Base-by-base conservation (phyloP, 306 rosid species). In the Heteromeles arbutifolia region DNA sequence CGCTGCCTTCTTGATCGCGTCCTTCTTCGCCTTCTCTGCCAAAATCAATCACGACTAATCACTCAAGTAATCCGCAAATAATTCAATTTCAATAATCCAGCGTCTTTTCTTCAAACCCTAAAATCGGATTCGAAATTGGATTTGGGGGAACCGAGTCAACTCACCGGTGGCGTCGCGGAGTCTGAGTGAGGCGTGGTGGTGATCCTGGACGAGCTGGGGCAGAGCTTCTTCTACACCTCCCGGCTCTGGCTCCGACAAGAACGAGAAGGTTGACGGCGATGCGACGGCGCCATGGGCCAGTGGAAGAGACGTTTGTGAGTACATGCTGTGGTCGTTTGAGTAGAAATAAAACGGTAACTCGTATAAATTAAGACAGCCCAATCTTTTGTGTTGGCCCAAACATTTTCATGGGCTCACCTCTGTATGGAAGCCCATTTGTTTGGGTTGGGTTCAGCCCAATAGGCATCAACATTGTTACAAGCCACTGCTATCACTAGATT, bases 21-120 rank as follows among this genome's bases (percentile, higher is more conserved):
- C 91, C 82, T 89, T 90, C 89, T 89, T 95, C 61, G 90, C 89
- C 63, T 84, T 83, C 72, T 95, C 98, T 90, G 85, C 59, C 13
- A 37, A 74, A 32, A 34, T 8, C 8, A 58, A 32, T 65, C 17
- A 37, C 45, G 1, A 9, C 8, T 9, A 10, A 25, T 7, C 17
- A 74, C 25, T n/a, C 67, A 12, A 17, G 34, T 15, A 26, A 43
- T 6, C 4, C 41, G 4, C 7, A 50, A 58, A 10, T 26, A 31
- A 54, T 5, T 25, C 25, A 41, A 65, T 37, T 73, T 39, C 18
- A 5, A 48, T 66, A 56, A 24, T 44, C 44, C 54, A 52, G 6
- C 5, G 13, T 78, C 41, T 56, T 59, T 25, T 53, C 21, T 25
- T 56, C 44, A 63, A 45, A 17, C 28, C 26, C 66, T 65, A 34